Percentiles rank a stretch among this genome's conserved stretches.
These are phyloP conservation scores for Nannizzia gypsea DNA, from an alignment of 2,329 filamentous ascomycete genomes.

Conservation along the genomic window DNA sequence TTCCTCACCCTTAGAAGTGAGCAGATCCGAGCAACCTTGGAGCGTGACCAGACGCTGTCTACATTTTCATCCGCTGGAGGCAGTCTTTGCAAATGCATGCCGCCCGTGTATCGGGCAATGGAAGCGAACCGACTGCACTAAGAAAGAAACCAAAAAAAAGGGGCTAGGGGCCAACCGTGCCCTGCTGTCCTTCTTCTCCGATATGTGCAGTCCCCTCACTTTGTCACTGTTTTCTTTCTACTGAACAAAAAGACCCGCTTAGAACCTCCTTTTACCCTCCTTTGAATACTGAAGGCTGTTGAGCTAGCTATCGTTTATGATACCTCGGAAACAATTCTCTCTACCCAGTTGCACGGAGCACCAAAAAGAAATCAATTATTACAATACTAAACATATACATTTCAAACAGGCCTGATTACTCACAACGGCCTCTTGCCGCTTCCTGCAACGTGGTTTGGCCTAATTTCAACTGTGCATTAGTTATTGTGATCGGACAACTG, in stretches of 20 bases:
- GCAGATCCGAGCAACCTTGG: constrained; percentile 88
- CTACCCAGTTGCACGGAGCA: not conserved
- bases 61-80: constrained; percentile 82
- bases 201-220: not conserved
- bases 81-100: constrained; percentile 86
- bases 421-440: not conserved
- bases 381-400: not conserved
- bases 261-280: not conserved
- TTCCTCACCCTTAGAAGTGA: constrained; percentile 95
- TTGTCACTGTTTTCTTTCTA: not conserved
- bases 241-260: not conserved
- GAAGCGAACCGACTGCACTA: constrained; percentile 37
- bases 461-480: not conserved
- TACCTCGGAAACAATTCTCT: not conserved
- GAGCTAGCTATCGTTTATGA: not conserved
- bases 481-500: not conserved
- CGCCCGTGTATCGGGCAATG: constrained; percentile 91
- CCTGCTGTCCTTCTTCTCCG: not conserved
- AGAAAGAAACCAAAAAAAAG: too few relatives aligned
- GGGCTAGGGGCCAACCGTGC: not conserved
- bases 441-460: not conserved
- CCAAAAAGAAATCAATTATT: not conserved
- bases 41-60: constrained; percentile 72
- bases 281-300: not conserved
- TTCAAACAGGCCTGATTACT: not conserved